phyloP scores from a whole-genome alignment of 495 filamentous ascomycete genomes.

The Neurospora africana region DNA sequence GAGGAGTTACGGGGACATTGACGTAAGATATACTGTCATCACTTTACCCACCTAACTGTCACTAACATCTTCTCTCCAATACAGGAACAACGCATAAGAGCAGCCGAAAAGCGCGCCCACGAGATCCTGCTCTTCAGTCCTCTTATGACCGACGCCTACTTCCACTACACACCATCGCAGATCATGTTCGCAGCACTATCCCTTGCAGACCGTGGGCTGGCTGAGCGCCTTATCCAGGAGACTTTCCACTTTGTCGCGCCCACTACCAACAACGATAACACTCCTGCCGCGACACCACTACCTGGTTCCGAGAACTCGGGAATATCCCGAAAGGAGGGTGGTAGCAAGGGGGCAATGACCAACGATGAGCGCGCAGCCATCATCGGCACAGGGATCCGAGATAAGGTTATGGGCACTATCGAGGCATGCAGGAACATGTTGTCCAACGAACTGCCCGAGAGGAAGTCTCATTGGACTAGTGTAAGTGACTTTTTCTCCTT shows the following conservation, averaged over 20 bases:
- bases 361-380: constrained; percentile 22
- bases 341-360: background rate
- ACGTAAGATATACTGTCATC: constrained; percentile 13
- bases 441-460: constrained; percentile 34
- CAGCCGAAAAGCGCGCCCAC: constrained; percentile 60
- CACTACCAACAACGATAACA: constrained; percentile 11
- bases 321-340: background rate
- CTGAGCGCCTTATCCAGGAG: constrained; percentile 58
- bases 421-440: constrained; percentile 42
- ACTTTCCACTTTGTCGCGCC: constrained; percentile 44
- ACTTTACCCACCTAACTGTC: background rate
- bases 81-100: constrained; percentile 43
- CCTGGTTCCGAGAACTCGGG: background rate
- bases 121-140: constrained; percentile 67
- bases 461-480: constrained; percentile 31
- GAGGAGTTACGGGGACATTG: constrained; percentile 34
- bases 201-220: constrained; percentile 62
- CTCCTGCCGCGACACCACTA: constrained; percentile 1
- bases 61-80: constrained; percentile 8
- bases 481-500: constrained; percentile 16
- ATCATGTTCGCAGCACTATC: constrained; percentile 77
- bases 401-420: constrained; percentile 39
- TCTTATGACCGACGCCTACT: constrained; percentile 83
- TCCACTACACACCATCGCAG: constrained; percentile 90
- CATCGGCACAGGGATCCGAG: constrained; percentile 18